Evolutionary conservation across 108 stramenopile species (phyloP).

Genomic region (Hondaea fermentalgiana): DNA sequence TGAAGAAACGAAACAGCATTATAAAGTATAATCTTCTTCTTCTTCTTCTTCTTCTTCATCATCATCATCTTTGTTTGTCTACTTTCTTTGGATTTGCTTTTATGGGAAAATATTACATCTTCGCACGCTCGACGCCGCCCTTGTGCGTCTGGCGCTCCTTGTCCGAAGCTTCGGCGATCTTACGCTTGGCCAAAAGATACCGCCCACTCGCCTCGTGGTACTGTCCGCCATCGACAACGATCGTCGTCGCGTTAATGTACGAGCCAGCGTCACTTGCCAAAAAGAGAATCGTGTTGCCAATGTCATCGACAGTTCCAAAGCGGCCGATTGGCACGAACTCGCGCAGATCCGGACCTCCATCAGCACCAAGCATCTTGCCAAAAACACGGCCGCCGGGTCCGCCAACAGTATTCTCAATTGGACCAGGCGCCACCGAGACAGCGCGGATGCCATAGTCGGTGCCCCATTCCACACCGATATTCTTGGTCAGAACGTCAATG

Average conservation of each 20-base stretch:
- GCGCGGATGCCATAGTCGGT: constrained; percentile 10
- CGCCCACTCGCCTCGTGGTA: background rate
- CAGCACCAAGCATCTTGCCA: background rate
- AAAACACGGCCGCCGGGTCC: constrained; percentile 10
- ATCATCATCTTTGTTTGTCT: background rate
- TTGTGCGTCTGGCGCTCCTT: background rate
- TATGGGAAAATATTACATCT: background rate
- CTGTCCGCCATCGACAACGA: constrained; percentile 1
- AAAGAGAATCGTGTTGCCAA: background rate
- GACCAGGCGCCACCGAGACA: constrained; percentile 19
- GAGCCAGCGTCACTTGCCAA: background rate
- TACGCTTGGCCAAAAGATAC: background rate
- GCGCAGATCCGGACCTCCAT: background rate
- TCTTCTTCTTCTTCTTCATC: too few relatives aligned
- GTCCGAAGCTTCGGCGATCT: background rate
- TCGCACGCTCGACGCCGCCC: background rate
- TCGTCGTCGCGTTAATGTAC: constrained; percentile 14
- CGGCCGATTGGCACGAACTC: background rate
- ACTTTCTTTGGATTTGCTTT: background rate
- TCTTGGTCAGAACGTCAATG: background rate
- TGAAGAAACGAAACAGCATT: too few relatives aligned
- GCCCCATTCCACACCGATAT: constrained; percentile 17
- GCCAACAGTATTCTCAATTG: background rate
- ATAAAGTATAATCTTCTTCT: too few relatives aligned
- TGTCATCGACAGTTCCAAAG: background rate